Base-by-base conservation (phyloP, 169 alveolate species). In the Plasmodium chabaudi region DNA sequence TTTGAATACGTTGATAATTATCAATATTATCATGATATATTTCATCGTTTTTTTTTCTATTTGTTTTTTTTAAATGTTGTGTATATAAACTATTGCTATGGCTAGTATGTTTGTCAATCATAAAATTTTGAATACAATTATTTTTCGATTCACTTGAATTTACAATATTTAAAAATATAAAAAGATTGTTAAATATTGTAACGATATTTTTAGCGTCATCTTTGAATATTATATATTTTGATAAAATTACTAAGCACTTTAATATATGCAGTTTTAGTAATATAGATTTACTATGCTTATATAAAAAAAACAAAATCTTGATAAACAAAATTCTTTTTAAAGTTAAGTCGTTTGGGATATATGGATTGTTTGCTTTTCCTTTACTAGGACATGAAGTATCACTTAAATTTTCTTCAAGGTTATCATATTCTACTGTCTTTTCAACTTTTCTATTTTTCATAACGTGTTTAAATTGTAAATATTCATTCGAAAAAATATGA, bases 231-330 rank as follows among this genome's bases (percentile, higher is more conserved):
- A 82, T 21, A 61, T 67, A 57, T 13, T 19, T 34, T 4, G 84
- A 59, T 17, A 82, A 46, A 23, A 82, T 39, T 1, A 84, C 12
- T 7, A 82, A 59, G 3, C 46, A 13, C 56, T 82, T 82, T 12
- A 61, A 55, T 55, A 82, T 82, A 15, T 59, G 10, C 7, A 67
- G 13, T 23, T 47, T 65, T 21, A 59, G 39, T 34, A 67, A 13
- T 67, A 67, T 46, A 39, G 17, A 17, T 44, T 15, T 12, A 51
- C 64, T 67, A 65, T 82, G 42, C 9, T 70, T 55, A 27, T 55
- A 47, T 47, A 82, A 63, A 71, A 82, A 82, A 27, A 65, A 82
- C 27, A 82, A 25, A 15, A 82, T 42, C n/a, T 60, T 82, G 53
- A 82, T 65, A n/a, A 82, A 44, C 84, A 82, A 53, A 0, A 82